phyloP scores from a whole-genome alignment of 2,329 filamentous ascomycete species.

The Bipolaris gigantea region DNA sequence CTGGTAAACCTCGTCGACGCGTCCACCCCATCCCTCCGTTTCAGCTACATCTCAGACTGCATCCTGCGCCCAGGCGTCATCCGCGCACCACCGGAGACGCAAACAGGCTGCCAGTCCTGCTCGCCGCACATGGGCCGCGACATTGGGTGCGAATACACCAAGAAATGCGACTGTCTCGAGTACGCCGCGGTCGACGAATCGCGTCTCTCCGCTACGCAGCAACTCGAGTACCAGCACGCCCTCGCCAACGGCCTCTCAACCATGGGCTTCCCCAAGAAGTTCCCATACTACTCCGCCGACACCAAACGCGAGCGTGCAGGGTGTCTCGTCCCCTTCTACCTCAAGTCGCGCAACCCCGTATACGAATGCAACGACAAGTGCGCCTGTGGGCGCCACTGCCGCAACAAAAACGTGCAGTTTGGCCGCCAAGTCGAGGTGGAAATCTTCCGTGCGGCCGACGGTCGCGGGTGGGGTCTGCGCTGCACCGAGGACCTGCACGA shows the following conservation, averaged over 20 bases:
- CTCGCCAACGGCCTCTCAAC: conserved; percentile 30
- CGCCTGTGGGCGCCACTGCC: conserved; percentile 64
- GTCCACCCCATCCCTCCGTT: conserved; percentile 60
- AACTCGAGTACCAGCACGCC: conserved; percentile 20
- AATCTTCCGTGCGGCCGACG: conserved; percentile 69
- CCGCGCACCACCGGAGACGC: conserved; percentile 62
- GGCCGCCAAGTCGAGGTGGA: conserved; percentile 71
- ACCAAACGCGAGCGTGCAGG: conserved; percentile 29
- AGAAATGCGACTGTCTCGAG: conserved; percentile 68
- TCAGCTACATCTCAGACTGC: conserved; percentile 68
- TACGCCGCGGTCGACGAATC: conserved; percentile 57
- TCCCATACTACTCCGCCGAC: conserved; percentile 61
- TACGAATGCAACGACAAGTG: conserved; percentile 81
- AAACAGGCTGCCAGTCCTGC: conserved; percentile 68
- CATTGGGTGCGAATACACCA: conserved; percentile 64
- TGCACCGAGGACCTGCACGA: conserved; percentile 65
- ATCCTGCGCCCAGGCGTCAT: conserved; percentile 62
- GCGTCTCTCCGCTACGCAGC: conserved; percentile 31
- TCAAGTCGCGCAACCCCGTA: conserved; percentile 56
- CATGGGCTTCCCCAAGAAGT: conserved; percentile 52
- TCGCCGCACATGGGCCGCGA: conserved; percentile 54
- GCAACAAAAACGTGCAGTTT: conserved; percentile 75
- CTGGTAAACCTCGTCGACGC: conserved; percentile 66
- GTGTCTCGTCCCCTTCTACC: conserved; percentile 48
- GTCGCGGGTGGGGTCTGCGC: conserved; percentile 78